A percentile compares a stretch with the other conserved stretches of the same genome.
These are phyloP conservation scores for Osmozyma mogii DNA, from an alignment of 805 yeast species.

Conservation along the genomic window DNA sequence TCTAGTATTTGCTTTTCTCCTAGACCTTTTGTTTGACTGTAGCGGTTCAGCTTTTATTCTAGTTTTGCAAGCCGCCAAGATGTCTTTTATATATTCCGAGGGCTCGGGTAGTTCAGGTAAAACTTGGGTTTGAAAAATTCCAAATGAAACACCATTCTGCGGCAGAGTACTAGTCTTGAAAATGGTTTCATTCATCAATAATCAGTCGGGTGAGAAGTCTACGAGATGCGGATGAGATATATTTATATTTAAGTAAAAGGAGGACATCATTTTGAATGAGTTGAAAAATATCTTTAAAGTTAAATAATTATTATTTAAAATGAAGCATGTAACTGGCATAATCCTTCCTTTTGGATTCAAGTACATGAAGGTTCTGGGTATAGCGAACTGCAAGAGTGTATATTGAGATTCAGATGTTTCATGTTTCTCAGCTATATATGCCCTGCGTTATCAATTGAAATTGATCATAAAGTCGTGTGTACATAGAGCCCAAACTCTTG, in stretches of 20 bases:
- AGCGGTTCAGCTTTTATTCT: neutral
- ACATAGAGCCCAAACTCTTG: conserved; percentile 79
- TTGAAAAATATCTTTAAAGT: neutral
- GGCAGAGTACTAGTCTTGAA: neutral
- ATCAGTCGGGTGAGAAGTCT: too few species aligned
- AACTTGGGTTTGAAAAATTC: neutral
- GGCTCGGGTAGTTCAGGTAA: conserved; percentile 1
- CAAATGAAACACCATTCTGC: neutral
- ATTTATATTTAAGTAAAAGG: too few species aligned
- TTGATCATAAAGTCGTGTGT: conserved; percentile 90
- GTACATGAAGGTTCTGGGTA: too few species aligned
- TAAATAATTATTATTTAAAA: too few species aligned
- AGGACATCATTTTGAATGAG: neutral
- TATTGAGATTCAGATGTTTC: neutral
- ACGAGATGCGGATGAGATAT: too few species aligned
- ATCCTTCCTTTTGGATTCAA: too few species aligned
- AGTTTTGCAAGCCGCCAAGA: neutral
- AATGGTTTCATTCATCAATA: neutral
- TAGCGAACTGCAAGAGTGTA: too few species aligned
- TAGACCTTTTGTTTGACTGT: neutral
- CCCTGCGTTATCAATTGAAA: conserved; percentile 94
- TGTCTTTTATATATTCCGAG: neutral
- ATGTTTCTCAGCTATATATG: conserved; percentile 53
- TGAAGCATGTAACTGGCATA: too few species aligned
- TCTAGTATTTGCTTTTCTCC: neutral